Evolutionary conservation across 805 yeast species (phyloP).

Genomic region (Wickerhamiella azyma): DNA sequence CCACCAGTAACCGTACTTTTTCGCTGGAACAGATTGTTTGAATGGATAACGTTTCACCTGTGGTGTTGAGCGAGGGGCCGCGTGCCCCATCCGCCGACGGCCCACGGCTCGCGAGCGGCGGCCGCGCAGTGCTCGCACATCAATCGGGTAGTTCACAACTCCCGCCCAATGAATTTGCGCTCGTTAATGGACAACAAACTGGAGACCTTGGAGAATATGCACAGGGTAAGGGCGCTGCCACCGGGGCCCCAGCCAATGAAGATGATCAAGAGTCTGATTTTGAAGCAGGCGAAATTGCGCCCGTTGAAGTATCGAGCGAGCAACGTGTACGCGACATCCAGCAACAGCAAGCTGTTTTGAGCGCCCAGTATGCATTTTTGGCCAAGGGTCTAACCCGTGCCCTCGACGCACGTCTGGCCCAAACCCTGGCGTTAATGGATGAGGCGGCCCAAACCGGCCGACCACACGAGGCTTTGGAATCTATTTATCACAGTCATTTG

Average conservation of each 20-base stretch:
- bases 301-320: background rate
- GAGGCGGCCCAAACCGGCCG: constrained; percentile 7
- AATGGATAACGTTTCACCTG: background rate
- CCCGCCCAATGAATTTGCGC: too few relatives aligned
- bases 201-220: background rate
- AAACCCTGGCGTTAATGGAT: constrained; percentile 15
- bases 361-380: constrained; percentile 14
- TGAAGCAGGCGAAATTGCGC: background rate
- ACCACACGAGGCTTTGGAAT: constrained; percentile 3
- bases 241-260: background rate
- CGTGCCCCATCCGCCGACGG: background rate
- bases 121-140: too few relatives aligned
- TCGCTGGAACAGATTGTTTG: background rate
- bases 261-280: background rate
- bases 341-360: constrained; percentile 9
- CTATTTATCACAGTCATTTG: constrained; percentile 11
- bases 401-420: constrained; percentile 16
- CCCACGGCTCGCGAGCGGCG: too few relatives aligned
- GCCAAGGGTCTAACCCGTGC: constrained; percentile 14
- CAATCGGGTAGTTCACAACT: too few relatives aligned
- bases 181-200: background rate
- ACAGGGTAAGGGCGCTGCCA: constrained; percentile 7
- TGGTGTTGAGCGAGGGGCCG: background rate
- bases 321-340: background rate
- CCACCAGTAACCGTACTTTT: too few relatives aligned